Conservation (phyloP, 1,284 basidiomycete genomes). For the Thelephora terrestris region DNA sequence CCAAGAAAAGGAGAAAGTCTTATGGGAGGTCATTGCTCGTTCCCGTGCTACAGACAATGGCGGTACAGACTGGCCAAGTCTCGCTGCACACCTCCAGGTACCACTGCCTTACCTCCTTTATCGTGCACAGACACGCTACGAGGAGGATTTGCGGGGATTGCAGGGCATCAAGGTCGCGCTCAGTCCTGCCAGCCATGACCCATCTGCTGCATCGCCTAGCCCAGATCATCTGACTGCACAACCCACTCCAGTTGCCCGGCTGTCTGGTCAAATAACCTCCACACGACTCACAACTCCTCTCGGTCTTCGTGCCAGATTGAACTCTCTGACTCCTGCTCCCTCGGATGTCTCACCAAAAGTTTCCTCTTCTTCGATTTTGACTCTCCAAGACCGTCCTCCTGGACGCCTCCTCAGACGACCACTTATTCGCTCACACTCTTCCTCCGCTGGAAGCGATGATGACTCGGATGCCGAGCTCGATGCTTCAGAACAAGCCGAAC, state of each 20-base stretch:
- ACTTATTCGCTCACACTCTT: slow-evolving; percentile 4
- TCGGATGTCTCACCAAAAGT: slow-evolving; percentile 25
- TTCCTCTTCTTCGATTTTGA: slow-evolving; percentile 57
- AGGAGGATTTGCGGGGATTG: slow-evolving; percentile 68
- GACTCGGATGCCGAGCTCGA: slow-evolving; percentile 35
- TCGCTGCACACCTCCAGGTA: slow-evolving; percentile 67
- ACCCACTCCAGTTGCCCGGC: slow-evolving; percentile 2
- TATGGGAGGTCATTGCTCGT: slow-evolving; percentile 75
- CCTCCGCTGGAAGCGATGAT: slow-evolving; percentile 37
- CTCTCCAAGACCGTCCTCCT: slow-evolving; percentile 48
- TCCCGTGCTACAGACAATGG: slow-evolving; percentile 58
- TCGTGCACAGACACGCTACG: slow-evolving; percentile 67
- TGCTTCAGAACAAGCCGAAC: slow-evolving; percentile 56
- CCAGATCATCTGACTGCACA: slow-evolving; percentile 9
- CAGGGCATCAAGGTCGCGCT: slow-evolving; percentile 56
- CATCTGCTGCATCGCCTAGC: slow-evolving; percentile 8
- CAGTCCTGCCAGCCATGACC: slow-evolving; percentile 24
- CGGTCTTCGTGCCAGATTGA: slow-evolving; percentile 57
- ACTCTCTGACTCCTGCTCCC: slow-evolving; percentile 39
- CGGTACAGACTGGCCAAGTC: slow-evolving; percentile 64
- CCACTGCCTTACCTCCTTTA: slow-evolving; percentile 75
- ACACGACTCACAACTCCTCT: slow-evolving; percentile 38
- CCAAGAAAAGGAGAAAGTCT: slow-evolving; percentile 64
- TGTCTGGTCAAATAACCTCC: slow-evolving; percentile 25
- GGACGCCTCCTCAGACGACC: slow-evolving; percentile 16